phyloP scores from a whole-genome alignment of 2,329 filamentous ascomycete genomes.

The Rhinocladiella similis region DNA sequence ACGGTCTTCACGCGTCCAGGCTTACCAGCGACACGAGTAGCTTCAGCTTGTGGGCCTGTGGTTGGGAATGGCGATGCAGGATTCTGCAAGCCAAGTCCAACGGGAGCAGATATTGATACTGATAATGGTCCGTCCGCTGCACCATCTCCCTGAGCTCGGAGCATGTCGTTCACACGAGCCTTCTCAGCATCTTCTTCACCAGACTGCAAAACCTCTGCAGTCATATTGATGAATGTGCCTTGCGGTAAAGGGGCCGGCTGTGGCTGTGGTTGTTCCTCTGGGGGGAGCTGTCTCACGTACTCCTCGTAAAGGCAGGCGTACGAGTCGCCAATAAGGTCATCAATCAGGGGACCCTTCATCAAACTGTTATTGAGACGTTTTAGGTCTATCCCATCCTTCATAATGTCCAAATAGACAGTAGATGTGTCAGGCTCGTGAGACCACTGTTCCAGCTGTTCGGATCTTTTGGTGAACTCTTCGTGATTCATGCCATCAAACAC shows the following conservation, averaged over 20 bases:
- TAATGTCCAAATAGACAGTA: slow-evolving; percentile 57
- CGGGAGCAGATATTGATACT: slow-evolving; percentile 16
- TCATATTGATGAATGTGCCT: slow-evolving; percentile 33
- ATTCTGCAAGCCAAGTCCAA: slow-evolving; percentile 28
- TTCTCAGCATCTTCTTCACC: slow-evolving; percentile 47
- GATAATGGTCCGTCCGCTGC: slow-evolving; percentile 19
- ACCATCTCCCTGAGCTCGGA: slow-evolving; percentile 37
- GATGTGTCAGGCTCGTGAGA: slow-evolving; percentile 50
- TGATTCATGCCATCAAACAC: slow-evolving; percentile 64
- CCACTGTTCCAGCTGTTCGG: slow-evolving; percentile 61
- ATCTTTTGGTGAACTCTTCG: slow-evolving; percentile 64
- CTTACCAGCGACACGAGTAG: slow-evolving; percentile 18
- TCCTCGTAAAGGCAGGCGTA: slow-evolving; percentile 76
- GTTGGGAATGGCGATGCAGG: slow-evolving; percentile 6
- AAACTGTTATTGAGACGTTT: slow-evolving; percentile 81
- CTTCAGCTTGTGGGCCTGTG: slow-evolving; percentile 11
- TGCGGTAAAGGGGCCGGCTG: slow-evolving; percentile 17
- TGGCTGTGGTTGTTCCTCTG: slow-evolving; percentile 22
- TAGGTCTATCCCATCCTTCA: slow-evolving; percentile 67
- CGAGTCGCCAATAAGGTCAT: slow-evolving; percentile 89
- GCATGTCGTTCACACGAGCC: slow-evolving; percentile 49
- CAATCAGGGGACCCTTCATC: slow-evolving; percentile 81
- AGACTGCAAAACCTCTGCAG: slow-evolving; percentile 40
- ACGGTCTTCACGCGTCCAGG: slow-evolving; percentile 56
- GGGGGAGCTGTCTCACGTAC: slow-evolving; percentile 50